Evolutionary conservation across 495 filamentous ascomycete genomes (phyloP).

Genomic region (Podospora didyma): DNA sequence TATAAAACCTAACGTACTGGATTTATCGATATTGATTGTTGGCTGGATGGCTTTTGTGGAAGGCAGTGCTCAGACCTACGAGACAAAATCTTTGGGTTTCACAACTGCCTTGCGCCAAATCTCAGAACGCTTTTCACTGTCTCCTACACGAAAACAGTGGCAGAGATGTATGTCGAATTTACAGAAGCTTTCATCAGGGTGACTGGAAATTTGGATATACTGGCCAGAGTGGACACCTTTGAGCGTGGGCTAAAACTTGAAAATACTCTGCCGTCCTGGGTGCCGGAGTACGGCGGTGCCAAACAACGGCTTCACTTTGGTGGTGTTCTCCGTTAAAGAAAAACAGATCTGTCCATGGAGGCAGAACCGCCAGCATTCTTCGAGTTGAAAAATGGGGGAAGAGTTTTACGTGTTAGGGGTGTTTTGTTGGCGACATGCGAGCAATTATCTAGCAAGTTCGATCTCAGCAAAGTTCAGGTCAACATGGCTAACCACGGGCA

Average conservation of each 20-base stretch:
- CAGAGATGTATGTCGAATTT: background rate
- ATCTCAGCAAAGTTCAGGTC: background rate
- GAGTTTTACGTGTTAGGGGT: background rate
- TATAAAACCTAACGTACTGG: background rate
- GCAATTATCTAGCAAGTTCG: background rate
- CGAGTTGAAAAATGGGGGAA: background rate
- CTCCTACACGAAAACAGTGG: background rate
- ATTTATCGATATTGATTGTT: background rate
- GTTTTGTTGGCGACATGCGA: background rate
- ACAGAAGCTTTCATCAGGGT: background rate
- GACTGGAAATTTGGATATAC: background rate
- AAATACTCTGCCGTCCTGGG: background rate
- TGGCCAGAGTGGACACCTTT: background rate
- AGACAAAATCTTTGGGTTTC: background rate
- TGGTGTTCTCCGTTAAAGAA: background rate
- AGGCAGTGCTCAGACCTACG: background rate
- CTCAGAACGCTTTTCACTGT: background rate
- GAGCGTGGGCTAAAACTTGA: background rate
- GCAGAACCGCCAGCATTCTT: background rate
- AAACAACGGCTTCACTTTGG: background rate
- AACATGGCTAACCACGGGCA: background rate
- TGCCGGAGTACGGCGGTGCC: background rate
- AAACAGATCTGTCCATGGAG: background rate
- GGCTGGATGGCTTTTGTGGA: background rate
- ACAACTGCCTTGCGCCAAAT: background rate